These are phyloP conservation scores for Fragaria ananassa DNA, from an alignment of 306 rosid genomes.

Conservation along the genomic window DNA sequence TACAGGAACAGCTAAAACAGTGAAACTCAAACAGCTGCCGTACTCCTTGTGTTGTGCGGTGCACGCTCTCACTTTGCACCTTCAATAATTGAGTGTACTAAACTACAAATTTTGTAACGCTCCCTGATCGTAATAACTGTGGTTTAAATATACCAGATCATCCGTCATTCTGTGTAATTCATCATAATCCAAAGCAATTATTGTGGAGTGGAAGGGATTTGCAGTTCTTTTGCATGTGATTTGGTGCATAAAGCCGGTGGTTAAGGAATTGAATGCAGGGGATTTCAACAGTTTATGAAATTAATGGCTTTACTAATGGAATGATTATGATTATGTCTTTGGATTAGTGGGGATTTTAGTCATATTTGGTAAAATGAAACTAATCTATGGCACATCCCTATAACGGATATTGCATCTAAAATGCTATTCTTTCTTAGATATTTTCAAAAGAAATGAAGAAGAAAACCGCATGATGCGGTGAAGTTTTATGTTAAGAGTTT, in stretches of 20 bases:
- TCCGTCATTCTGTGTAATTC: not conserved
- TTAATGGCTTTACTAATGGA: not conserved
- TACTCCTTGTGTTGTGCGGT: conserved; percentile 19
- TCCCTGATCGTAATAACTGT: not conserved
- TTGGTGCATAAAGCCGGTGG: not conserved
- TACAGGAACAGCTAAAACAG: not conserved
- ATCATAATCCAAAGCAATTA: conserved; percentile 6
- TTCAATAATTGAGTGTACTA: conserved; percentile 22
- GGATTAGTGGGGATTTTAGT: not conserved
- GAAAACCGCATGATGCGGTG: too few species aligned
- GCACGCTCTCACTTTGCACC: conserved; percentile 11
- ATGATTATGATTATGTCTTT: not conserved
- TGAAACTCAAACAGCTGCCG: conserved; percentile 6
- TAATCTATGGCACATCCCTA: not conserved
- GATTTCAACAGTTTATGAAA: not conserved
- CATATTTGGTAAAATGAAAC: not conserved
- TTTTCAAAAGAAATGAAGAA: too few species aligned
- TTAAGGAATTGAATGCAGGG: not conserved
- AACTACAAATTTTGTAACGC: not conserved
- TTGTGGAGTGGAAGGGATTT: not conserved
- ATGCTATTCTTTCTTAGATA: too few species aligned
- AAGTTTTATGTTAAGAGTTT: too few species aligned
- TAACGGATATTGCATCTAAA: too few species aligned
- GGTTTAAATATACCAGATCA: not conserved
- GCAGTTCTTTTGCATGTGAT: conserved; percentile 10